Evolutionary conservation across 2,329 filamentous ascomycete species (phyloP).

Genomic region (Alternaria postmessia): DNA sequence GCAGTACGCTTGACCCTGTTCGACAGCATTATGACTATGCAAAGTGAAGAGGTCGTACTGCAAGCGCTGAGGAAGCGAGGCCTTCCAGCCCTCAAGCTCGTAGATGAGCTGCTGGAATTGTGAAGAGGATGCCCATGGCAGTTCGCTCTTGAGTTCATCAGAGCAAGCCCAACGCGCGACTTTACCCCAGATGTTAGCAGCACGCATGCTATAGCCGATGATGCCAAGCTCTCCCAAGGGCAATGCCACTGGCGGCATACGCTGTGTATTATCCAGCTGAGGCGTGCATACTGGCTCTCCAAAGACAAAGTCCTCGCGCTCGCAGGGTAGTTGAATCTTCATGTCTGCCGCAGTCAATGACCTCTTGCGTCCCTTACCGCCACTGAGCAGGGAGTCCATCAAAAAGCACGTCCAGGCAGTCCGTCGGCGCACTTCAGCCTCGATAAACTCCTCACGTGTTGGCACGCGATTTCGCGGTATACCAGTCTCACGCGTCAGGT

Average conservation of each 20-base stretch:
- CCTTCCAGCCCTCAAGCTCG: constrained; percentile 48
- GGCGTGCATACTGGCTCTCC: constrained; percentile 49
- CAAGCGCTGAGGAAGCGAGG: constrained; percentile 44
- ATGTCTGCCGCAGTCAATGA: constrained; percentile 48
- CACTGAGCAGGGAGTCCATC: constrained; percentile 54
- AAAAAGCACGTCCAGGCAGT: constrained; percentile 55
- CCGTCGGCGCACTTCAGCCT: constrained; percentile 51
- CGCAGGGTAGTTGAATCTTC: constrained; percentile 51
- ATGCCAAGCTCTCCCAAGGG: constrained; percentile 48
- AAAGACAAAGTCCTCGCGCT: constrained; percentile 51
- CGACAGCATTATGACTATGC: constrained; percentile 53
- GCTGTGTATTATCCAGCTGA: constrained; percentile 42
- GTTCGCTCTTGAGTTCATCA: constrained; percentile 45
- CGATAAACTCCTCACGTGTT: constrained; percentile 52
- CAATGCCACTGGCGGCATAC: constrained; percentile 40
- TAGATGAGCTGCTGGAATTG: constrained; percentile 49
- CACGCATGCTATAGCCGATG: constrained; percentile 51
- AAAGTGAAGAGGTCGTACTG: constrained; percentile 51
- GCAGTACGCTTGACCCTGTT: constrained; percentile 52
- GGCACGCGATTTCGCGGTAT: constrained; percentile 41
- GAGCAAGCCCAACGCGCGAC: constrained; percentile 53
- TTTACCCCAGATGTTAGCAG: constrained; percentile 53
- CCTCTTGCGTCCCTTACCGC: constrained; percentile 51
- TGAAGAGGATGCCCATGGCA: constrained; percentile 48
- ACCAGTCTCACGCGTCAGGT: constrained; percentile 49